These are phyloP conservation scores for Nannochloropsis salina DNA, from an alignment of 108 stramenopile genomes.

Conservation along the genomic window DNA sequence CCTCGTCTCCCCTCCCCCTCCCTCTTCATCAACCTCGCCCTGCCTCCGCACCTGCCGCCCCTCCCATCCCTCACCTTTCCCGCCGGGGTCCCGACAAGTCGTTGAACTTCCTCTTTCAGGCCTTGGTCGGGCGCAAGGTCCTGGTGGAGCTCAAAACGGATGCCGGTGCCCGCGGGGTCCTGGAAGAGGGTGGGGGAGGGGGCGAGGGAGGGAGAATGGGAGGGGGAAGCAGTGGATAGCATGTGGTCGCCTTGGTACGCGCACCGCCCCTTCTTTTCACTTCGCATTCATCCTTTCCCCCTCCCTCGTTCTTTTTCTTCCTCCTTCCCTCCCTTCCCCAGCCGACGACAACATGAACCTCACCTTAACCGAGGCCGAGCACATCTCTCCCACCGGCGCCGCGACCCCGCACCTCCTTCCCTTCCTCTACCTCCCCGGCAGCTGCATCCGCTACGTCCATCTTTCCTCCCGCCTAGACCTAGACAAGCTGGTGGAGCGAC, in stretches of 20 bases:
- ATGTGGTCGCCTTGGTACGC: too few species aligned
- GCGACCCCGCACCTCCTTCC: background rate
- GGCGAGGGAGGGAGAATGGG: background rate
- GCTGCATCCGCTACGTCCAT: background rate
- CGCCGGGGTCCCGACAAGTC: background rate
- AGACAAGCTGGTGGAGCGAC: background rate
- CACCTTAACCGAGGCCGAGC: background rate
- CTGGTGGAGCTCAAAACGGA: slow-evolving; percentile 6
- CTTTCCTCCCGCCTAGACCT: background rate
- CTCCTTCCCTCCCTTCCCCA: background rate
- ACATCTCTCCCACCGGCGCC: slow-evolving; percentile 2
- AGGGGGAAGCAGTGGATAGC: too few species aligned
- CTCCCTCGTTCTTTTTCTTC: background rate
- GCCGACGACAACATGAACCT: background rate
- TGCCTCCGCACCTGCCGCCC: background rate
- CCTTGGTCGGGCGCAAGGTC: background rate
- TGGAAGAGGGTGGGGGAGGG: background rate
- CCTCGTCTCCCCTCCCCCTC: background rate
- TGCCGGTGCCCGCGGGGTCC: slow-evolving; percentile 7
- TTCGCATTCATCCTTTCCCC: too few species aligned
- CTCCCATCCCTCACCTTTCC: background rate
- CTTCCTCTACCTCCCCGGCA: background rate
- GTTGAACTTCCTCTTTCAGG: background rate
- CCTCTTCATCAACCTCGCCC: background rate
- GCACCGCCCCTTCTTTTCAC: too few species aligned